phyloP scores from a whole-genome alignment of 164 flowering plant species.

The Tetrastigma voinierianum region DNA sequence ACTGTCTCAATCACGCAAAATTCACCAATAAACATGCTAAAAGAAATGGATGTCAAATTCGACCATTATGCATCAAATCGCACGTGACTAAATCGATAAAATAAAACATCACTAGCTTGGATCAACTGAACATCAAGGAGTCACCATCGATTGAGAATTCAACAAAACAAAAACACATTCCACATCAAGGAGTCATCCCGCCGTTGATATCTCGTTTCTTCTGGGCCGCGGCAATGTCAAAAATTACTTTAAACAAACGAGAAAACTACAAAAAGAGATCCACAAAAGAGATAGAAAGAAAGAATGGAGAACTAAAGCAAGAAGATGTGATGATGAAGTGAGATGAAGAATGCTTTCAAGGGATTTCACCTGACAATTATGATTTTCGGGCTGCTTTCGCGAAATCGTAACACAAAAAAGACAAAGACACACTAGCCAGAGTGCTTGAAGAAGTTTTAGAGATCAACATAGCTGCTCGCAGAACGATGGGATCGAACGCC shows the following conservation, averaged over 20 bases:
- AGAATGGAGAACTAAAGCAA: neutral
- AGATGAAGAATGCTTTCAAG: neutral
- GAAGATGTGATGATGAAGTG: neutral
- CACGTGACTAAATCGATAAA: too few species aligned
- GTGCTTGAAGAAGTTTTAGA: too few species aligned
- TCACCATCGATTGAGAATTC: neutral
- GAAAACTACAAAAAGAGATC: neutral
- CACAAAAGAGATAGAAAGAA: too few species aligned
- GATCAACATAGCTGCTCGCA: too few species aligned
- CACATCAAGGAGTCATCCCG: too few species aligned
- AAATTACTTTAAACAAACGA: neutral
- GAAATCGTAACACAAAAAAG: too few species aligned
- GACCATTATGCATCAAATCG: neutral
- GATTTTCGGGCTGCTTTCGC: too few species aligned
- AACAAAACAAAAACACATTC: neutral
- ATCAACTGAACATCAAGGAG: neutral
- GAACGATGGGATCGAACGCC: too few species aligned
- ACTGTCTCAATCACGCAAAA: neutral
- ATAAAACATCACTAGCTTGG: neutral
- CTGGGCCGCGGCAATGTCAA: too few species aligned
- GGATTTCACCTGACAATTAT: constrained; percentile 15
- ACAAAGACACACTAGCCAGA: too few species aligned
- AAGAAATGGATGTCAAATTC: neutral
- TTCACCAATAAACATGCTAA: neutral
- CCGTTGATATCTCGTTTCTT: too few species aligned